phyloP scores from a whole-genome alignment of 1,284 basidiomycete genomes.

The Irpex sp. region DNA sequence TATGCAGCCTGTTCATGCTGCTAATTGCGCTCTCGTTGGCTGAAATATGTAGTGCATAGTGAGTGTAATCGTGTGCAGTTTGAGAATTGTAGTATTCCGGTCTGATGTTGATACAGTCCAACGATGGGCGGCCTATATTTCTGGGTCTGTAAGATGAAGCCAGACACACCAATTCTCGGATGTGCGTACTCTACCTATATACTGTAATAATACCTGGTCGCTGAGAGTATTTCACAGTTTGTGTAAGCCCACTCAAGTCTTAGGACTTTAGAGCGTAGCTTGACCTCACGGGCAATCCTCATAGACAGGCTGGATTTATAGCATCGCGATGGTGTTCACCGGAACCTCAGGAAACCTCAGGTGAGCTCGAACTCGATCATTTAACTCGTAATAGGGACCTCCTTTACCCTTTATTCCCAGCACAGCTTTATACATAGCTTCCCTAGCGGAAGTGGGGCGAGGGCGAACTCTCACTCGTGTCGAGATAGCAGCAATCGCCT shows the following conservation, averaged over 20 bases:
- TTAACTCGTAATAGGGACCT: neutral
- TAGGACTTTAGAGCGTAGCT: neutral
- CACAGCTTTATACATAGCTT: slow-evolving; percentile 52
- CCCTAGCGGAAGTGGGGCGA: slow-evolving; percentile 48
- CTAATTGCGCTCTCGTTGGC: slow-evolving; percentile 54
- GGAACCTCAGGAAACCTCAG: slow-evolving; percentile 59
- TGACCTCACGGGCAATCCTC: neutral
- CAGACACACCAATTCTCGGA: slow-evolving; percentile 48
- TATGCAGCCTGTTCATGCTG: slow-evolving; percentile 59
- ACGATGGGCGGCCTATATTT: slow-evolving; percentile 60
- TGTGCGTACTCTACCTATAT: slow-evolving; percentile 35
- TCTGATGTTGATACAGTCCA: slow-evolving; percentile 30
- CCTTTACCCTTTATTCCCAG: slow-evolving; percentile 24
- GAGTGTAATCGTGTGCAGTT: slow-evolving; percentile 20
- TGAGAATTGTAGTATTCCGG: neutral
- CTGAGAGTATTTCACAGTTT: slow-evolving; percentile 14
- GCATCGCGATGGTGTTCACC: slow-evolving; percentile 58
- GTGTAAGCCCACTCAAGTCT: slow-evolving; percentile 16
- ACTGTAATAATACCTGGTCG: neutral
- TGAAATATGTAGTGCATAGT: slow-evolving; percentile 61
- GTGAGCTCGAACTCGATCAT: slow-evolving; percentile 22
- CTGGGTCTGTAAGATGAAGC: slow-evolving; percentile 65
- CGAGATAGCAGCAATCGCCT: slow-evolving; percentile 52
- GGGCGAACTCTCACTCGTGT: slow-evolving; percentile 43
- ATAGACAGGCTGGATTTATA: slow-evolving; percentile 63